A percentile compares a stretch with the other conserved stretches of the same genome.
Conservation (phyloP, 306 rosid genomes). For the Erythrophleum fordii region DNA sequence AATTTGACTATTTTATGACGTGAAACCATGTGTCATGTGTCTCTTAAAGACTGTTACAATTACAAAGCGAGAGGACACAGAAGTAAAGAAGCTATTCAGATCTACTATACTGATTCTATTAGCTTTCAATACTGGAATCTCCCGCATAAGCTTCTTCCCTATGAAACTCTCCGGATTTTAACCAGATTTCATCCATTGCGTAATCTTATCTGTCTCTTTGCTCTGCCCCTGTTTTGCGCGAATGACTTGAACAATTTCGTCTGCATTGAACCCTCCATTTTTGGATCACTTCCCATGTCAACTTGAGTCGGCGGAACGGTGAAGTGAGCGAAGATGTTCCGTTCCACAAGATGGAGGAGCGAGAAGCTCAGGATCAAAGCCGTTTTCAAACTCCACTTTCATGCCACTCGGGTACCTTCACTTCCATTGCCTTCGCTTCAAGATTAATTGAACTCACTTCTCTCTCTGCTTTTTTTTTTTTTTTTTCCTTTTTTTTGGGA, state of each 20-base stretch:
- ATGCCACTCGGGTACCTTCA: slow-evolving; percentile 71
- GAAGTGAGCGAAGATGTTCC: slow-evolving; percentile 63
- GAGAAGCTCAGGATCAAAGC: slow-evolving; percentile 81
- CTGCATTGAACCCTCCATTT: slow-evolving; percentile 40
- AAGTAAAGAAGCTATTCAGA: slow-evolving; percentile 27
- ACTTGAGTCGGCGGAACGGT: slow-evolving; percentile 23
- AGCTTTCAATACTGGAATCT: neutral
- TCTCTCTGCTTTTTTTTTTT: neutral
- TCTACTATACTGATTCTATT: slow-evolving; percentile 16
- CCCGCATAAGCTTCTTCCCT: neutral
- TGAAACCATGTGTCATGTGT: slow-evolving; percentile 44
- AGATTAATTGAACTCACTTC: slow-evolving; percentile 1
- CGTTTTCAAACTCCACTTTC: slow-evolving; percentile 80
- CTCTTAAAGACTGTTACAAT: slow-evolving; percentile 36
- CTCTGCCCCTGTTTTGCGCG: slow-evolving; percentile 17
- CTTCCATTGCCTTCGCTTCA: slow-evolving; percentile 19
- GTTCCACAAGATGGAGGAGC: slow-evolving; percentile 86
- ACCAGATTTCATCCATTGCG: slow-evolving; percentile 24
- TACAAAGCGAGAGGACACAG: slow-evolving; percentile 23
- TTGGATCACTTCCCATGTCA: slow-evolving; percentile 20
- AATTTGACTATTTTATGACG: neutral
- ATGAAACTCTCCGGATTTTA: slow-evolving; percentile 1
- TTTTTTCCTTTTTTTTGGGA: neutral
- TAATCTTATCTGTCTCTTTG: neutral
- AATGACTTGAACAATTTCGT: slow-evolving; percentile 27